A percentile compares a stretch with the other conserved stretches of the same genome.
Conservation (phyloP, 495 filamentous ascomycete species). For the Lichina pygmaea region DNA sequence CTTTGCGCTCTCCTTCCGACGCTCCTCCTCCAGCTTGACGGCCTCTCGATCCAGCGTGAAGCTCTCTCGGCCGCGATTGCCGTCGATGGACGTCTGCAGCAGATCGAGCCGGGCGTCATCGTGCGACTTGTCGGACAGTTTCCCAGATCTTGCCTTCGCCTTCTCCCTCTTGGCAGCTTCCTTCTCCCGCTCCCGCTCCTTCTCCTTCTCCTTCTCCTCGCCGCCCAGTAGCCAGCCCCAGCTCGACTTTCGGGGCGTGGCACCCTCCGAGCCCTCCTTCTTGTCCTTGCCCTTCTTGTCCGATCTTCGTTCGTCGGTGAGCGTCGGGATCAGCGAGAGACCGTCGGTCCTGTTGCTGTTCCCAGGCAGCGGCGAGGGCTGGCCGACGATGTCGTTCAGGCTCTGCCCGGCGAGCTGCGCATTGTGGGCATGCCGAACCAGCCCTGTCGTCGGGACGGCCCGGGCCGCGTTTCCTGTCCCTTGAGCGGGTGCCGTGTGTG, state of each 20-base stretch:
- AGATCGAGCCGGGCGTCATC: slow-evolving; percentile 62
- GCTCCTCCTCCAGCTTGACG: slow-evolving; percentile 53
- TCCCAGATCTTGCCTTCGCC: slow-evolving; percentile 27
- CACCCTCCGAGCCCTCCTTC: slow-evolving; percentile 18
- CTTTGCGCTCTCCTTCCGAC: slow-evolving; percentile 51
- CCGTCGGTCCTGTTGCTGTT: slow-evolving; percentile 47
- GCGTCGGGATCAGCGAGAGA: slow-evolving; percentile 62
- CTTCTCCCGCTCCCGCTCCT: slow-evolving; percentile 21
- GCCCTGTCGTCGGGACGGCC: slow-evolving; percentile 13
- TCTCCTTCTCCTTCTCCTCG: slow-evolving; percentile 35
- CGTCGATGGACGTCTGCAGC: slow-evolving; percentile 55
- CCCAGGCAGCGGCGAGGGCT: slow-evolving; percentile 41
- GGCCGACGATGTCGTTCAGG: slow-evolving; percentile 31
- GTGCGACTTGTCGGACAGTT: slow-evolving; percentile 23
- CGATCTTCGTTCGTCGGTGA: slow-evolving; percentile 34
- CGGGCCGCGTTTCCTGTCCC: not conserved
- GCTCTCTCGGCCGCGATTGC: slow-evolving; percentile 50
- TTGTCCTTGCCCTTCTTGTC: slow-evolving; percentile 33
- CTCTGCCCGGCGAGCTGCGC: slow-evolving; percentile 10
- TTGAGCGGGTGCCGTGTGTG: slow-evolving; percentile 7
- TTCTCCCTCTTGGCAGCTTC: slow-evolving; percentile 22
- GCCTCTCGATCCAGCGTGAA: slow-evolving; percentile 52
- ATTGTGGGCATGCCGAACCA: slow-evolving; percentile 10
- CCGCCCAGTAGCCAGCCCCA: slow-evolving; percentile 54
- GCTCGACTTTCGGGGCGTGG: slow-evolving; percentile 40